Evolutionary conservation across 2,329 filamentous ascomycete species (phyloP), one percentile per base, ranked within the genome.

Genomic region (Colletotrichum sp.): DNA sequence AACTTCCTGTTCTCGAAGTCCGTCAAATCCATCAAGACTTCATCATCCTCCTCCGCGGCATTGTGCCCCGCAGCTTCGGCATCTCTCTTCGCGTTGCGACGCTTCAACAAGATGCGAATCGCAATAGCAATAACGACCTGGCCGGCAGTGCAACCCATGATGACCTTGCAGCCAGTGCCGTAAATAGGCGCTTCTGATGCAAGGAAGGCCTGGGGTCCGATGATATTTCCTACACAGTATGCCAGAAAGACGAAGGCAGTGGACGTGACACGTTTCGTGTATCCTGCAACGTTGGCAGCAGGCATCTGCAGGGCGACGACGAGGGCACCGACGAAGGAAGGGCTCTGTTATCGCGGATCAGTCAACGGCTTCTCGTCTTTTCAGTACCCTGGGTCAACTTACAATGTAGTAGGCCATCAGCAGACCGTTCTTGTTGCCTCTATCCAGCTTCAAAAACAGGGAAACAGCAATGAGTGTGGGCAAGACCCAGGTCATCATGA

Each of bases 271-370:
- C 87, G 83, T 78, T 89, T 89, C 2, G 87, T 89, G 76, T 88
- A 88, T 9, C 87, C 87, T 3, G 84, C 88, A 0, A 89, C 79
- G 24, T 89, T 90, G 3, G 86, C 82, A 1, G 87, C 85, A 0
- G 88, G 88, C 81, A 90, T 85, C 75, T 90, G 90, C 16, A 91
- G 83, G 0, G 89, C 88, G 1, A 91, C 82, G 0, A 91, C 89
- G 8, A 92, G 81, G 16, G 75, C 69, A 8, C 85, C 86, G 5
- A 89, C 87, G 65, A 85, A 89, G 0, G 85, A 83, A 0, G 86
- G 80, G 32, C 82, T 71, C 76, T 77, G 24, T 26, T n/a, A n/a
- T n/a, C n/a, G n/a, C n/a, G n/a, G n/a, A n/a, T n/a, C n/a, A n/a
- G n/a, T n/a, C n/a, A n/a, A n/a, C n/a, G n/a, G n/a, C n/a, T n/a